Base-by-base conservation (phyloP, 495 filamentous ascomycete genomes). In the Xylaria scruposa region DNA sequence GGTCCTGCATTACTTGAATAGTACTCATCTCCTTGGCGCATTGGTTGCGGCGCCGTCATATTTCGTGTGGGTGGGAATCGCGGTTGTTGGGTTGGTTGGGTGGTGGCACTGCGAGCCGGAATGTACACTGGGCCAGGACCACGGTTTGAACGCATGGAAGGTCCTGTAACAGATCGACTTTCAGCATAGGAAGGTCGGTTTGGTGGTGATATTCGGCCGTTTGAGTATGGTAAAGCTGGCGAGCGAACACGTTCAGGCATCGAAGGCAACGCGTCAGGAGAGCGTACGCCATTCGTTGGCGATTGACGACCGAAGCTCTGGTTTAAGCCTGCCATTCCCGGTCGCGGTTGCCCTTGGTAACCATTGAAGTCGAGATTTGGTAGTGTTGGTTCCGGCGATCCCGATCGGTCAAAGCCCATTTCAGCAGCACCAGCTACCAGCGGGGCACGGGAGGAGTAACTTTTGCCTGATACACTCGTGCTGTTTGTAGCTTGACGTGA, bases 371-470 rank as follows among this genome's bases (percentile, higher is more conserved):
- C 78, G 36, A 84, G 56, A 1, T 75, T 72, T 36, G 84, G 83
- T 26, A 87, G 46, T 29, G 83, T 79, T 21, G 85, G 84, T 0
- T 76, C 79, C 0, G 84, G 83, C 17, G 82, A 86, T 15, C 70
- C 84, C 5, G 87, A 78, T 63, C 86, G 82, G 42, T 80, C 84
- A 68, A 87, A 89, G 53, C 89, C 91, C 80, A 91, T 90, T 7
- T 82, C 83, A 4, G 87, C 88, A 17, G 91, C 89, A 58, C 83
- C 82, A 26, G 79, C 78, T 56, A 92, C 81, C 17, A 93, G 83
- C 13, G 91, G 87, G 15, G 88, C 85, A 61, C 88, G 85, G 17
- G 89, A 88, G 6, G 82, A 88, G 70, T 85, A 88, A 76, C 85
- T 83, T 13, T 76, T 67, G 3, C 73, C 54, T 8, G 82, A 80